Evolutionary conservation across 139 green algal genomes (phyloP).

Genomic region (Micractinium conductrix): DNA sequence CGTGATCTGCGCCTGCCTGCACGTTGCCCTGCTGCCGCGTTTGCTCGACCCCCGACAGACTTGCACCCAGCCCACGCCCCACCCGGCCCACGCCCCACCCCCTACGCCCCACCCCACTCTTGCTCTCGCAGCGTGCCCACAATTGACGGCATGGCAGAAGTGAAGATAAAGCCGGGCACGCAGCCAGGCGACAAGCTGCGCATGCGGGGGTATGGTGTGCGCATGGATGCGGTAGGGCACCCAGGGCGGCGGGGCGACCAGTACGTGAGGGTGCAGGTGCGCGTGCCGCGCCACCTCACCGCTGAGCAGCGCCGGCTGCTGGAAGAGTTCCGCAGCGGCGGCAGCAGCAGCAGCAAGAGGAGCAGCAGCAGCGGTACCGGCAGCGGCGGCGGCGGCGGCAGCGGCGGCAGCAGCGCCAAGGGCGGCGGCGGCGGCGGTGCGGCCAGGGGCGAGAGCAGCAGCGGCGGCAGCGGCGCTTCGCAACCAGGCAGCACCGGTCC

Average conservation of each 20-base stretch:
- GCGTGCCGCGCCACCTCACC: slow-evolving; percentile 18
- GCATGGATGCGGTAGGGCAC: slow-evolving; percentile 43
- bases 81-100: too few relatives aligned
- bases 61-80: too few relatives aligned
- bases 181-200: slow-evolving; percentile 74
- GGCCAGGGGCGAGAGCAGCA: background rate
- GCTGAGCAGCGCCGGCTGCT: slow-evolving; percentile 8
- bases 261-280: slow-evolving; percentile 62
- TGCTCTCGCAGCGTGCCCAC: slow-evolving; percentile 59
- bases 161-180: slow-evolving; percentile 60
- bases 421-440: too few relatives aligned
- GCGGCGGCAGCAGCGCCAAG: background rate
- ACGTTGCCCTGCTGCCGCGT: too few relatives aligned
- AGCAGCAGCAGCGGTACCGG: background rate
- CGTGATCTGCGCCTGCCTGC: background rate
- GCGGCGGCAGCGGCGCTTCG: background rate
- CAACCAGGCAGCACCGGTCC: too few relatives aligned
- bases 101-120: background rate
- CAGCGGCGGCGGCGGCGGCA: background rate
- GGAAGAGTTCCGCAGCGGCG: slow-evolving; percentile 4
- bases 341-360: background rate
- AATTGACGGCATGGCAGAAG: slow-evolving; percentile 58
- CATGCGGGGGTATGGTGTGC: slow-evolving; percentile 70
- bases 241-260: slow-evolving; percentile 61
- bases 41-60: too few relatives aligned